phyloP scores from a whole-genome alignment of 805 yeast genomes.

The Debaryomyces hansenii region DNA sequence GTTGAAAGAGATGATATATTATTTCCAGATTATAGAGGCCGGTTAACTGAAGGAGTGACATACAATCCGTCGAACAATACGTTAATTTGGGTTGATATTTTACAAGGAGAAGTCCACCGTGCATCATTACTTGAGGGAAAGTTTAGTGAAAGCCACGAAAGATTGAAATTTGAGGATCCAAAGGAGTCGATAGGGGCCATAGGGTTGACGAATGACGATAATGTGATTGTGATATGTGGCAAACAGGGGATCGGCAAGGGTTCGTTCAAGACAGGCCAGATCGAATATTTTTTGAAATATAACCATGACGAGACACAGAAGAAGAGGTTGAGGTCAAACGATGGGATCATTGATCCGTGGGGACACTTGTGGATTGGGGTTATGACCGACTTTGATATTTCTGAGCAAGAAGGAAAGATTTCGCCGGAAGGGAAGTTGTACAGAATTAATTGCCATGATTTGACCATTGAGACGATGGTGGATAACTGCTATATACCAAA shows the following conservation, averaged over 20 bases:
- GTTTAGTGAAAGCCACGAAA: slow-evolving; percentile 29
- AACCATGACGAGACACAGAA: slow-evolving; percentile 25
- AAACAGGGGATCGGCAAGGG: slow-evolving; percentile 64
- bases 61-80: slow-evolving; percentile 58
- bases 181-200: slow-evolving; percentile 66
- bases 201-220: slow-evolving; percentile 59
- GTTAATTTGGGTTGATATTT: slow-evolving; percentile 47
- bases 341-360: slow-evolving; percentile 74
- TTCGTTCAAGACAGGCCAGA: slow-evolving; percentile 37
- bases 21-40: slow-evolving; percentile 34
- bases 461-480: slow-evolving; percentile 31
- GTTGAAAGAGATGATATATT: slow-evolving; percentile 12
- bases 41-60: slow-evolving; percentile 67
- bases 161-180: slow-evolving; percentile 33
- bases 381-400: slow-evolving; percentile 57
- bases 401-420: slow-evolving; percentile 24
- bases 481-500: slow-evolving; percentile 58
- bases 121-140: slow-evolving; percentile 17
- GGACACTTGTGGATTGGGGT: slow-evolving; percentile 83
- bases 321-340: slow-evolving; percentile 57
- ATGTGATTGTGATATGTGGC: slow-evolving; percentile 59
- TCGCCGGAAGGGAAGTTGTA: slow-evolving; percentile 53
- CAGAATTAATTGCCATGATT: slow-evolving; percentile 31
- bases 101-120: slow-evolving; percentile 39
- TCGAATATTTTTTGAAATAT: slow-evolving; percentile 42